Evolutionary conservation across 73 alveolate species (phyloP), one percentile per base, ranked within the genome.

Genomic region (Urostyla sp.): DNA sequence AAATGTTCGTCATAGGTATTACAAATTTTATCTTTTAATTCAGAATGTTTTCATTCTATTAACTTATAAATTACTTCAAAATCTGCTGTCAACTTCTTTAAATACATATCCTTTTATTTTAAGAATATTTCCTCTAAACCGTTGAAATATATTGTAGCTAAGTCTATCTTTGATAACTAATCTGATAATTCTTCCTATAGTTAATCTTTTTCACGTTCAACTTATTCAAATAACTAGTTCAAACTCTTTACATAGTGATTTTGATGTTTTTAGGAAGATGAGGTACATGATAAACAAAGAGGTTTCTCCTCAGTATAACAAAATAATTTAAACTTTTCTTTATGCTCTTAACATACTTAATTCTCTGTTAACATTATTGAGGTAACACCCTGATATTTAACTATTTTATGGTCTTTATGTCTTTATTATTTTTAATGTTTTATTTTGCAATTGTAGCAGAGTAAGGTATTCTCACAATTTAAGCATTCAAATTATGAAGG

Each of bases 41-140:
- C 91, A 0, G 85, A 46, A 53, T 63, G 80, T 38, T 81, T 81
- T 28, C 91, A 51, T 43, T 81, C 91, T 24, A 81, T 56, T 8
- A 69, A 18, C 54, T 81, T 81, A 51, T 38, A 32, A 5, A 81
- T 67, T 20, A 81, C 81, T 16, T 81, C 91, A 48, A 81, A 81
- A 59, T 81, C 91, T 20, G 83, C 91, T 30, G 69, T 43, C 11
- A 81, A 51, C 43, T 81, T 81, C 50, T 81, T 32, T 72, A 81
- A 37, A 24, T 63, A 53, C 43, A 67, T 63, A 13, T 51, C 38
- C 63, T 81, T 81, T 52, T 67, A 49, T 16, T 66, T 67, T 31
- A 67, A 7, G 11, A 81, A 58, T 0, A 59, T 51, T 7, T 67
- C 91, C 40, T 50, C 72, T 20, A 81, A 27, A 2, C 75, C 80